Evolutionary conservation across 148 eudicot species (phyloP).

Genomic region (Rhododendron mucronatum): DNA sequence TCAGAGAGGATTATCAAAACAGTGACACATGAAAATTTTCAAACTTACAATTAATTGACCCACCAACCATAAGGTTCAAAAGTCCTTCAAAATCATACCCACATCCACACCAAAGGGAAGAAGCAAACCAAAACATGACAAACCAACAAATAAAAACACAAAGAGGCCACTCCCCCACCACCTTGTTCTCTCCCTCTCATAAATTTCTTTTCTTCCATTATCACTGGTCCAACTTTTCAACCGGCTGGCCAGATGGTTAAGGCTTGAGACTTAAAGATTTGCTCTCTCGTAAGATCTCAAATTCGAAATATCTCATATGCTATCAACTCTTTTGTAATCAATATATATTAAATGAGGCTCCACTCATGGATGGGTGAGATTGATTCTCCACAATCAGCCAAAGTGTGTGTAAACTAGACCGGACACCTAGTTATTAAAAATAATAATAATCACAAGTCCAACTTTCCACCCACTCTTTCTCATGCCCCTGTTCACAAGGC

Average conservation of each 20-base stretch:
- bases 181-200: background rate
- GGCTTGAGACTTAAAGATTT: too few relatives aligned
- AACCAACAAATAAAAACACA: constrained; percentile 1
- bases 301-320: too few relatives aligned
- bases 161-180: background rate
- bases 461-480: constrained; percentile 4
- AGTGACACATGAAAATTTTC: background rate
- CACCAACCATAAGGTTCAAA: constrained; percentile 9
- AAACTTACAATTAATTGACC: background rate
- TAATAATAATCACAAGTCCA: constrained; percentile 5
- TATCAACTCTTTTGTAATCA: too few relatives aligned
- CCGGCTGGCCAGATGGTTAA: too few relatives aligned
- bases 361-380: too few relatives aligned
- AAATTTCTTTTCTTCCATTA: constrained; percentile 9
- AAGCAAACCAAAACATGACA: background rate
- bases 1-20: background rate
- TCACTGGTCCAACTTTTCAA: constrained; percentile 13
- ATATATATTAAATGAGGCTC: too few relatives aligned
- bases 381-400: too few relatives aligned
- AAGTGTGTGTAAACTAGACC: too few relatives aligned
- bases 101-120: background rate
- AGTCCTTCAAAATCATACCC: background rate
- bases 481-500: background rate
- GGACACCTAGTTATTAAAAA: too few relatives aligned
- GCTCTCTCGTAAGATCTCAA: too few relatives aligned